Conservation (phyloP, 169 alveolate species). For the Miamiensis avidus region DNA sequence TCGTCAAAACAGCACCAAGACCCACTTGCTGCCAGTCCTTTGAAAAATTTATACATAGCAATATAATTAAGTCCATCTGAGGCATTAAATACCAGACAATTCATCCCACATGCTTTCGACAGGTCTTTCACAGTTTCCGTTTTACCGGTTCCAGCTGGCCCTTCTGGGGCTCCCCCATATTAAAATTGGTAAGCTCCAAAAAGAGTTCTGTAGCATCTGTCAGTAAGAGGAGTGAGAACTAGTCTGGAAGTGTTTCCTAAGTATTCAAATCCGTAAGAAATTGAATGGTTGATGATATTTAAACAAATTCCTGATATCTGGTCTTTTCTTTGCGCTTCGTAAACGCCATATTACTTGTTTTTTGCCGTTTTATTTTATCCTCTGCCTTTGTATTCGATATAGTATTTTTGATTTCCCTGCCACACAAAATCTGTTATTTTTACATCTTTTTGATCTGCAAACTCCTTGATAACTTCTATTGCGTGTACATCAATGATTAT, state of each 20-base stretch:
- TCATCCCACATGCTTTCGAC: conserved; percentile 79
- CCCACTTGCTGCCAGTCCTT: conserved; percentile 49
- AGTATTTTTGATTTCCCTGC: conserved; percentile 90
- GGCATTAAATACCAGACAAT: conserved; percentile 84
- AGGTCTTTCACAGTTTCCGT: conserved; percentile 89
- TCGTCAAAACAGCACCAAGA: conserved; percentile 91
- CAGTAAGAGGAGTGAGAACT: conserved; percentile 80
- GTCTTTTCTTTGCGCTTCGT: neutral
- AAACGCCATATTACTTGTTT: conserved; percentile 53
- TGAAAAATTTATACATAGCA: conserved; percentile 10
- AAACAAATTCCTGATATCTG: neutral
- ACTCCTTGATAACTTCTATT: conserved; percentile 79
- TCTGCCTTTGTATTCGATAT: conserved; percentile 62
- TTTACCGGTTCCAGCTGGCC: conserved; percentile 90
- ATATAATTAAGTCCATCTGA: conserved; percentile 79
- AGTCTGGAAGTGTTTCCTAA: conserved; percentile 76
- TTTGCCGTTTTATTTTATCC: conserved; percentile 56
- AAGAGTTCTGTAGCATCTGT: conserved; percentile 78
- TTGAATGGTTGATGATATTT: conserved; percentile 19
- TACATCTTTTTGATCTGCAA: conserved; percentile 54
- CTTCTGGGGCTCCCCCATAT: conserved; percentile 86
- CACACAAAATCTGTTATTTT: conserved; percentile 83
- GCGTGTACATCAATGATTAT: conserved; percentile 90
- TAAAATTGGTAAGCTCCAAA: conserved; percentile 70
- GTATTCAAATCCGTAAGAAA: conserved; percentile 72